Percentiles rank a stretch among this genome's conserved stretches.
These are phyloP conservation scores for Lichtheimia ramosa DNA, from an alignment of 371 early-diverging fungal species.

Conservation along the genomic window DNA sequence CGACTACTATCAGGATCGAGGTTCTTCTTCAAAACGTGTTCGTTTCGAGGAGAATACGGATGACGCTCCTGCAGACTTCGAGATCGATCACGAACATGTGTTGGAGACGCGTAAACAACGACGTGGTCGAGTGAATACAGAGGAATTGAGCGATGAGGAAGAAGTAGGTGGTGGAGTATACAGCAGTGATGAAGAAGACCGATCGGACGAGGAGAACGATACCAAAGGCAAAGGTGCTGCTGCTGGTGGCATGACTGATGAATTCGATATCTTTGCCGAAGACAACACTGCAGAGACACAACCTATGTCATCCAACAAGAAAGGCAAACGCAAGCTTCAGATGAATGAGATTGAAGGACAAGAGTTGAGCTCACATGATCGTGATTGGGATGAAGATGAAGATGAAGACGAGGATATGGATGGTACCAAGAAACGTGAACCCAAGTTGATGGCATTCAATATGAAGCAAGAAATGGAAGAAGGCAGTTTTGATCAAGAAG, in stretches of 20 bases:
- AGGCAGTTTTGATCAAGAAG: conserved; percentile 80
- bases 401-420: conserved; percentile 43
- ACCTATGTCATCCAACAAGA: conserved; percentile 3
- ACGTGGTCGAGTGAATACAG: conserved; percentile 52
- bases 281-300: conserved; percentile 6
- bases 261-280: conserved; percentile 64
- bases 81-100: conserved; percentile 48
- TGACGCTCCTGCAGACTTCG: conserved; percentile 25
- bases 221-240: conserved; percentile 18
- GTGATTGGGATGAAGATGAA: conserved; percentile 45
- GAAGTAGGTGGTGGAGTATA: conserved; percentile 52
- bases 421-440: conserved; percentile 40
- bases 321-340: conserved; percentile 25
- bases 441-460: conserved; percentile 81
- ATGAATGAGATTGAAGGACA: conserved; percentile 56
- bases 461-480: conserved; percentile 88
- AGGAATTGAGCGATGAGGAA: conserved; percentile 59
- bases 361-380: conserved; percentile 42
- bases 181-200: conserved; percentile 44
- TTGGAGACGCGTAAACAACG: conserved; percentile 51
- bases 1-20: conserved; percentile 13
- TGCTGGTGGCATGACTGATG: conserved; percentile 36
- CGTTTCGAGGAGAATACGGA: conserved; percentile 28
- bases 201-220: conserved; percentile 30
- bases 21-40: conserved; percentile 33